These are phyloP conservation scores for sunflower (Helianthus annuus) DNA, from an alignment of 129 eudicot genomes.

Conservation along the genomic window DNA sequence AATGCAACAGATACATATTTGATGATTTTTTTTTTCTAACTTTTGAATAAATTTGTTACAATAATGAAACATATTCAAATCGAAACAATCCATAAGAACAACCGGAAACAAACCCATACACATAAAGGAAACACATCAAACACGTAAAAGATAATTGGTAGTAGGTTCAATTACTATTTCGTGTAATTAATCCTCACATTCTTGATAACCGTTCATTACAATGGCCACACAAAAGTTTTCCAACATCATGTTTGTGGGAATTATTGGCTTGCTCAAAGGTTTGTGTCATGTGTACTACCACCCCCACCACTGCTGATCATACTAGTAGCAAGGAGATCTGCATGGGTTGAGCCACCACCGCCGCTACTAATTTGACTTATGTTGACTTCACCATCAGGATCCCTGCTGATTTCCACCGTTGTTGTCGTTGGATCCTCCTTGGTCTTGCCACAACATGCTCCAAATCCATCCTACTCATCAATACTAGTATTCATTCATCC, in stretches of 20 bases:
- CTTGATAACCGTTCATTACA: neutral
- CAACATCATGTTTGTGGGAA: neutral
- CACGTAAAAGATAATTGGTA: neutral
- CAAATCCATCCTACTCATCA: slow-evolving; percentile 28
- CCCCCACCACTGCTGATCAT: slow-evolving; percentile 35
- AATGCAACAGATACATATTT: neutral
- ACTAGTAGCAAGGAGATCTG: slow-evolving; percentile 21
- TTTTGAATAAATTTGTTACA: neutral
- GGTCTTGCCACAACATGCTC: slow-evolving; percentile 29
- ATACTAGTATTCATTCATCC: neutral
- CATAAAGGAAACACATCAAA: neutral
- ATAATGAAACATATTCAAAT: neutral
- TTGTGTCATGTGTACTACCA: slow-evolving; percentile 14
- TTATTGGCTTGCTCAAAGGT: slow-evolving; percentile 5
- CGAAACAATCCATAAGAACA: slow-evolving; percentile 7
- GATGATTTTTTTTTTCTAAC: neutral
- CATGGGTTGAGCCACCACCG: slow-evolving; percentile 23
- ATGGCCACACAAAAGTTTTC: neutral
- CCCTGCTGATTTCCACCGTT: slow-evolving; percentile 21
- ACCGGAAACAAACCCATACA: slow-evolving; percentile 1
- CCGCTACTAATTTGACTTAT: slow-evolving; percentile 19
- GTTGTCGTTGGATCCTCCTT: slow-evolving; percentile 15
- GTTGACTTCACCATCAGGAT: slow-evolving; percentile 12
- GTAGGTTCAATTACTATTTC: slow-evolving; percentile 8
- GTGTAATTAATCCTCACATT: neutral